Percentiles rank a stretch among this genome's conserved stretches.
phyloP scores from a whole-genome alignment of 495 filamentous ascomycete genomes.

The Talaromyces trachyspermus region DNA sequence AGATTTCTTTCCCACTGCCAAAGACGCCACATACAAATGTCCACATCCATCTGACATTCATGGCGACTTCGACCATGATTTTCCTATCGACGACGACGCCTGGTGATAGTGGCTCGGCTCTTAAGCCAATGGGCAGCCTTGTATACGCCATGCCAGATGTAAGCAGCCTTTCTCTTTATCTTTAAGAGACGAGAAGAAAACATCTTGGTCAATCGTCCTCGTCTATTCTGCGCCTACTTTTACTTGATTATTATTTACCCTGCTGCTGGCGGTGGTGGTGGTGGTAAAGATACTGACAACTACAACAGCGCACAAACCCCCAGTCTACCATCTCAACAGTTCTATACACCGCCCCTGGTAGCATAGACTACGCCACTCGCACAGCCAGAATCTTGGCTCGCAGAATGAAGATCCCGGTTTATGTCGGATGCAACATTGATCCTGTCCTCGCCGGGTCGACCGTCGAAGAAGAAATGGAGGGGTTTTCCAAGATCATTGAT shows the following conservation, averaged over 20 bases:
- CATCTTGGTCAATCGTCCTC: no score
- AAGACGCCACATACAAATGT: slow-evolving; percentile 68
- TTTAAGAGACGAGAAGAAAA: no score
- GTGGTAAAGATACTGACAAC: slow-evolving; percentile 5
- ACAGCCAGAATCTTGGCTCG: slow-evolving; percentile 75
- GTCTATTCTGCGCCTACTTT: no score
- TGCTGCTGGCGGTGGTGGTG: no score
- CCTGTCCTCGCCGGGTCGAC: slow-evolving; percentile 58
- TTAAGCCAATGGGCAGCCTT: slow-evolving; percentile 57
- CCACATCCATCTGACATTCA: slow-evolving; percentile 67
- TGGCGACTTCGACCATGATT: slow-evolving; percentile 57
- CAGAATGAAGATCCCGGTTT: slow-evolving; percentile 61
- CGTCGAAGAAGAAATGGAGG: slow-evolving; percentile 94
- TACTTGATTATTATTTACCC: background rate
- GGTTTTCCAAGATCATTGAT: slow-evolving; percentile 62
- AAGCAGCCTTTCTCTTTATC: no score
- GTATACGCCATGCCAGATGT: slow-evolving; percentile 91
- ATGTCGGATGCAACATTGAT: slow-evolving; percentile 69
- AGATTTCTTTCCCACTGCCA: slow-evolving; percentile 74
- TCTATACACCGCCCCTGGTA: slow-evolving; percentile 65
- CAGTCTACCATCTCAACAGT: slow-evolving; percentile 58
- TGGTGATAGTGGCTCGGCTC: slow-evolving; percentile 37
- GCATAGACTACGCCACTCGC: slow-evolving; percentile 77
- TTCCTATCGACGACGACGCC: slow-evolving; percentile 68
- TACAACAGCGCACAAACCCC: slow-evolving; percentile 27